Percentiles rank a stretch among this genome's conserved stretches.
Evolutionary conservation across 176 grass and related monocot genomes (phyloP).

Genomic region (Tillandsia fasciculata): DNA sequence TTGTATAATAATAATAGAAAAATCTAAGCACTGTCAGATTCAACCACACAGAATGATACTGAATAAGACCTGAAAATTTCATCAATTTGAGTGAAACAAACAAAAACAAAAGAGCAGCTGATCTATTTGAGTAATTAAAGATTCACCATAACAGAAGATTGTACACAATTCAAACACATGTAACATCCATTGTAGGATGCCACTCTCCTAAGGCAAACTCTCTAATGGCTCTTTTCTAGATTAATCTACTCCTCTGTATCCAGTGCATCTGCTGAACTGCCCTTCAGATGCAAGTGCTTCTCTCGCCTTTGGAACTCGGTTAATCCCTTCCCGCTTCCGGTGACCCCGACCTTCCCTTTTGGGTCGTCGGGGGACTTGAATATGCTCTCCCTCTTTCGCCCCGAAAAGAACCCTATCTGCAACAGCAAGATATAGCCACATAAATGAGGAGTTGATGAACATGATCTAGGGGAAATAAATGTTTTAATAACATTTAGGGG

Average conservation of each 20-base stretch:
- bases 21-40: too few relatives aligned
- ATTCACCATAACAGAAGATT: too few relatives aligned
- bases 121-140: too few relatives aligned
- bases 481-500: too few relatives aligned
- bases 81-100: too few relatives aligned
- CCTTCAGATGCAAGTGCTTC: conserved; percentile 91
- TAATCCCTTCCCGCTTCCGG: conserved; percentile 86
- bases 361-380: conserved; percentile 98
- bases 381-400: conserved; percentile 90
- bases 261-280: conserved; percentile 26
- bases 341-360: conserved; percentile 93
- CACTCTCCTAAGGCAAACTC: too few relatives aligned
- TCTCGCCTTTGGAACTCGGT: conserved; percentile 97
- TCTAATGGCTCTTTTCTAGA: neutral
- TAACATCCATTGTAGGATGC: too few relatives aligned
- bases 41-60: too few relatives aligned
- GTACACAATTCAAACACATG: too few relatives aligned
- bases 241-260: conserved; percentile 47
- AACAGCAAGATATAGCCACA: neutral
- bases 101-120: too few relatives aligned
- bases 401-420: conserved; percentile 91
- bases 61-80: too few relatives aligned
- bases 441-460: neutral
- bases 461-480: neutral
- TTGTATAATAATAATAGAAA: too few relatives aligned